Evolutionary conservation across 257 asterid genomes (phyloP).

Genomic region (Capsicum baccatum): DNA sequence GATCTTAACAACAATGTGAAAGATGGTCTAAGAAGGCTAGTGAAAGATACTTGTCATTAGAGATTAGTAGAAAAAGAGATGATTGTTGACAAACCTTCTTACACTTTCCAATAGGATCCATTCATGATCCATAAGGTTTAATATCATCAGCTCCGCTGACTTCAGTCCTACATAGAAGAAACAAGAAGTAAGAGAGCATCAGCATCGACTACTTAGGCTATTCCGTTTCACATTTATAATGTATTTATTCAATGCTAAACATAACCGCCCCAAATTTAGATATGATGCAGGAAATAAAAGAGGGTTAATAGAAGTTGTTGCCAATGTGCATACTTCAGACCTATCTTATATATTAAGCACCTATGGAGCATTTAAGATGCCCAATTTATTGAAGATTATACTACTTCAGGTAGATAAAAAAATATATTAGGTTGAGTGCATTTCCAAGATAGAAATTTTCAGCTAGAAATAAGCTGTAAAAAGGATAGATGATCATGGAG

Average conservation of each 20-base stretch:
- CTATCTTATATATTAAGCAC: neutral
- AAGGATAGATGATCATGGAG: neutral
- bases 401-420: neutral
- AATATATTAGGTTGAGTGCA: neutral
- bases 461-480: neutral
- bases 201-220: constrained; percentile 27
- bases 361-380: neutral
- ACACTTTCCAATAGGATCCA: constrained; percentile 52
- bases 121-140: constrained; percentile 54
- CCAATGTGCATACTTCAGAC: constrained; percentile 16
- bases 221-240: constrained; percentile 4
- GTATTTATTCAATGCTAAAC: neutral
- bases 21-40: neutral
- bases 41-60: neutral
- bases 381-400: neutral
- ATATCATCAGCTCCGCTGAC: constrained; percentile 44
- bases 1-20: neutral
- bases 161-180: constrained; percentile 50
- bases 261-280: neutral
- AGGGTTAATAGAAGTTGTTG: neutral
- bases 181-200: constrained; percentile 42
- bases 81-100: constrained; percentile 58
- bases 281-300: neutral
- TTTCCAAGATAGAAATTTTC: constrained; percentile 15
- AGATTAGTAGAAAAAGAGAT: constrained; percentile 30